These are phyloP conservation scores for Russula virescens DNA, from an alignment of 768 basidiomycete genomes.

Conservation along the genomic window DNA sequence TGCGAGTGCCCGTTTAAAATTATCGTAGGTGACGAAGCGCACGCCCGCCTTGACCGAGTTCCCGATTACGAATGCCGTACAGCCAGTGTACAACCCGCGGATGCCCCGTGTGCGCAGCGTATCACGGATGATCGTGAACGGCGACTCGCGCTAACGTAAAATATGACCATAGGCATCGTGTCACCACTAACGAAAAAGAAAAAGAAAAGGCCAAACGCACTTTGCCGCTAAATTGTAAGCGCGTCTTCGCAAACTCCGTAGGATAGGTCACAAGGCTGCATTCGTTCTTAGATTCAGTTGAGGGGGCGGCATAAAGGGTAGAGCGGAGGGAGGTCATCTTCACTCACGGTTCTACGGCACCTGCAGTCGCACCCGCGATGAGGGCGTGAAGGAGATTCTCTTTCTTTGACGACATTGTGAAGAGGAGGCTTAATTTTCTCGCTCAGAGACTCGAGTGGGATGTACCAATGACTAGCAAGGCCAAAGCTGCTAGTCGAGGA, in stretches of 20 bases:
- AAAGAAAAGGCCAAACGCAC: no score
- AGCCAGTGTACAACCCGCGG: conserved; percentile 87
- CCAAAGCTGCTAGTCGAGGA: not conserved
- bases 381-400: conserved; percentile 85
- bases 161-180: not conserved
- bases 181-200: not conserved
- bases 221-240: no score
- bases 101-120: conserved; percentile 75
- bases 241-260: conserved; percentile 89
- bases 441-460: no score
- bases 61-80: conserved; percentile 81
- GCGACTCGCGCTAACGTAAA: conserved; percentile 50
- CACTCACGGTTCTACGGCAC: conserved; percentile 85
- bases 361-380: conserved; percentile 87
- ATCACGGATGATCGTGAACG: conserved; percentile 64
- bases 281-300: conserved; percentile 36
- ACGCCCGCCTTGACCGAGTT: conserved; percentile 95
- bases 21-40: conserved; percentile 90
- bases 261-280: conserved; percentile 80
- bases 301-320: conserved; percentile 13
- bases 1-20: conserved; percentile 78
- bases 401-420: conserved; percentile 46
- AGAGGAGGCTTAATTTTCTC: no score
- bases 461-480: no score
- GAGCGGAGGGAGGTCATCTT: not conserved